phyloP scores from a whole-genome alignment of 2,329 filamentous ascomycete genomes.

The Colletotrichum sp. region DNA sequence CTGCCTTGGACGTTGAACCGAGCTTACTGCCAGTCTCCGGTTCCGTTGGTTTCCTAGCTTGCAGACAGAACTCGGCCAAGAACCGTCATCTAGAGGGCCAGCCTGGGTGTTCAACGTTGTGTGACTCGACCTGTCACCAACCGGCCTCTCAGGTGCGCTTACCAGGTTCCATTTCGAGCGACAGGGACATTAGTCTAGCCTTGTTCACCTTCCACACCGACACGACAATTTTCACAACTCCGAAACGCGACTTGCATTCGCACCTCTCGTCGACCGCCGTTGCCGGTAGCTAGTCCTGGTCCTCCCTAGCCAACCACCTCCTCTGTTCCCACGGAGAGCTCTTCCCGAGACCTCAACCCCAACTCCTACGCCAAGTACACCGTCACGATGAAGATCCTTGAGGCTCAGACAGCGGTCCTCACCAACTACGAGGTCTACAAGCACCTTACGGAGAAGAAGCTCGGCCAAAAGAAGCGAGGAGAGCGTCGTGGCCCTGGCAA shows the following conservation, averaged over 20 bases:
- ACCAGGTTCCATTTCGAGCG: not conserved
- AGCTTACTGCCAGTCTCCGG: not conserved
- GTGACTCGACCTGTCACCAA: constrained; percentile 3
- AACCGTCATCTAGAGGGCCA: not conserved
- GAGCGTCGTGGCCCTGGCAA: constrained; percentile 58
- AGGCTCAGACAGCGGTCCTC: constrained; percentile 72
- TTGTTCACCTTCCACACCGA: constrained; percentile 14
- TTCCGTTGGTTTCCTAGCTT: not conserved
- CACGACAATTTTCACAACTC: constrained; percentile 3
- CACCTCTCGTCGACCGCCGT: not conserved
- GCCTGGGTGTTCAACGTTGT: constrained; percentile 1
- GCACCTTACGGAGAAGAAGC: constrained; percentile 64
- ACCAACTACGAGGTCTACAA: constrained; percentile 77
- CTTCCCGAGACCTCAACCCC: not conserved
- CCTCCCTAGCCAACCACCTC: not conserved
- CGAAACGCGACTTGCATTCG: constrained; percentile 5
- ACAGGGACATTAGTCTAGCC: constrained; percentile 2
- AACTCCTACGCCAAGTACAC: not conserved
- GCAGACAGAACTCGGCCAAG: not conserved
- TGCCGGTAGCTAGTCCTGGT: not conserved
- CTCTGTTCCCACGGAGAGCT: not conserved
- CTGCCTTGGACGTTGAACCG: not conserved
- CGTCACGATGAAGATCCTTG: constrained; percentile 69
- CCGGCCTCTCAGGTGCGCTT: not conserved
- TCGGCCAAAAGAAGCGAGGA: constrained; percentile 41